phyloP scores from a whole-genome alignment of 768 basidiomycete genomes.

The Mycena amicta region DNA sequence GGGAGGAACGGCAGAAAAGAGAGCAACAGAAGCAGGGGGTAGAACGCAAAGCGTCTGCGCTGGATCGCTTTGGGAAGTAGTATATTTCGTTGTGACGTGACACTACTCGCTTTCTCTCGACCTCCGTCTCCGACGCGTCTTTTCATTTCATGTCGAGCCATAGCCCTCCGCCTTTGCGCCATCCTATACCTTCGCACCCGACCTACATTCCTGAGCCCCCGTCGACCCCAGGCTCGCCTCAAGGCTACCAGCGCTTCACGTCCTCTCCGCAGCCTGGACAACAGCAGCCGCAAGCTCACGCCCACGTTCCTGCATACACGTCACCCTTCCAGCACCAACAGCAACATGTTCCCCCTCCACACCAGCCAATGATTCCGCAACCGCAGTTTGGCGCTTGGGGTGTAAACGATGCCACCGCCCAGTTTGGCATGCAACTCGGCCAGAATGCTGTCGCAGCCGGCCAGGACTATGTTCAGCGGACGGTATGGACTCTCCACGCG shows the following conservation, averaged over 20 bases:
- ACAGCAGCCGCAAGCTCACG: constrained; percentile 24
- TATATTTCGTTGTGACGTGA: no score
- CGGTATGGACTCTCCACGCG: constrained; percentile 53
- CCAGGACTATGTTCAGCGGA: constrained; percentile 93
- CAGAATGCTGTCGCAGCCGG: constrained; percentile 90
- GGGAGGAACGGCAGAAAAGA: constrained; percentile 41
- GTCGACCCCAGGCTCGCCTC: constrained; percentile 72
- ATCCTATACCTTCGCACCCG: constrained; percentile 87
- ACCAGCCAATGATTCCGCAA: constrained; percentile 31
- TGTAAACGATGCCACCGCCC: constrained; percentile 90
- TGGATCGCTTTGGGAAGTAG: constrained; percentile 39
- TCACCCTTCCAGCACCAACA: constrained; percentile 53
- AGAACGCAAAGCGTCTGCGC: constrained; percentile 37
- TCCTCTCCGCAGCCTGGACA: constrained; percentile 49
- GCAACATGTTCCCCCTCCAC: constrained; percentile 39
- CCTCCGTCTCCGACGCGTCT: not conserved
- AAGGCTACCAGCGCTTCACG: constrained; percentile 73
- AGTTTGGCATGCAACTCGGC: constrained; percentile 95
- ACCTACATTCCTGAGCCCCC: constrained; percentile 84
- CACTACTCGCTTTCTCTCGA: no score
- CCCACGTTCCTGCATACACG: constrained; percentile 50
- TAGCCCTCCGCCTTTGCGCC: constrained; percentile 74
- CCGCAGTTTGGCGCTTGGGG: constrained; percentile 76
- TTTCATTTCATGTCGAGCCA: constrained; percentile 15
- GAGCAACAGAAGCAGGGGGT: constrained; percentile 37